Evolutionary conservation across 352 stramenopile genomes (phyloP), one percentile per base, ranked within the genome.

Genomic region (Thraustochytrium striatum): DNA sequence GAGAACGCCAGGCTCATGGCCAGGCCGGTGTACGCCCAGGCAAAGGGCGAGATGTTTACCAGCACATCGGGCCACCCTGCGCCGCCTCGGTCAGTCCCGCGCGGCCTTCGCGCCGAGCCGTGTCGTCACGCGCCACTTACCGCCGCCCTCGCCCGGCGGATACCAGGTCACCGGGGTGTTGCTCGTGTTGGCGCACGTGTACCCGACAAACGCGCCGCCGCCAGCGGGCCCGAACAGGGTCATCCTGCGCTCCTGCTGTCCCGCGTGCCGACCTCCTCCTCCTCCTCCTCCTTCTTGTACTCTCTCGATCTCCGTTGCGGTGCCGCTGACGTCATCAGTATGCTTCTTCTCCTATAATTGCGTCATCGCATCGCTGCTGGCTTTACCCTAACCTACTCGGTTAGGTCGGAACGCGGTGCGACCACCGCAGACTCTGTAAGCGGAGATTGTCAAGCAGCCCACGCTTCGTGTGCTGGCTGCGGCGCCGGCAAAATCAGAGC

Each of bases 11-110:
- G 86, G 57, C 94, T 94, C 59, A 98, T 97, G 3, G 94, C 95
- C 68, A 99, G 90, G 11, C 97, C 97, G 87, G 99, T 97, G 83
- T 93, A 98, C 2, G 91, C 96, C 91, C 92, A 99, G 69, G 93
- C 94, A 82, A 98, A 99, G 3, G 97, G 96, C 16, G 94, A 98
- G 86, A 99, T 98, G 88, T 97, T 83, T 2, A 80, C 7, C 21
- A 80, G 36, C 19, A 80, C 57, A 80, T 80, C 70, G 13, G 70
- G 70, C 70, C 70, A 80, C 35, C 79, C 70, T 80, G 47, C 39
- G 25, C 75, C 7, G 35, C 39, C 39, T 47, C 39, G 39, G 5
- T 13, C 39, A 47, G 5, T 5, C 39, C 39, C 5, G 5, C 39
- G 39, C 5, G 39, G 5, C 5, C 5, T 5, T 47, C 39, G 13